Conservation (phyloP, 768 basidiomycete genomes). For the Naganishia friedmannii region DNA sequence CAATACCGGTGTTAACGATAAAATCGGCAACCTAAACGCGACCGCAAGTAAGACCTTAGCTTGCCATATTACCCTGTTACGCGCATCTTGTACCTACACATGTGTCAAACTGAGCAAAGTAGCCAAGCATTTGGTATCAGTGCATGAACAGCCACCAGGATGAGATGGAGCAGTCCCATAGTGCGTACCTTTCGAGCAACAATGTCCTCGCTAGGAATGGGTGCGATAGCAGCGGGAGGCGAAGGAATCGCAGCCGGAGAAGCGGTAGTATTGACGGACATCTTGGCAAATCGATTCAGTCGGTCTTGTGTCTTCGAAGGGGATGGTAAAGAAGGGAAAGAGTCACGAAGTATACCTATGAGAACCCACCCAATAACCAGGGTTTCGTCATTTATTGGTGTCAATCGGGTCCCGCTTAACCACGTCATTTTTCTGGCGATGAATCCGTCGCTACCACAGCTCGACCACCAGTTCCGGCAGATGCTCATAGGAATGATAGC, state of each 20-base stretch:
- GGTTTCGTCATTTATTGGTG: neutral
- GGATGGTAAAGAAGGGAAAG: neutral
- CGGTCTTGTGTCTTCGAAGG: neutral
- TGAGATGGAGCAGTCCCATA: neutral
- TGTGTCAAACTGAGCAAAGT: constrained; percentile 44
- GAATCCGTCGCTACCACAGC: neutral
- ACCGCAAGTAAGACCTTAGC: constrained; percentile 1
- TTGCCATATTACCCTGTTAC: neutral
- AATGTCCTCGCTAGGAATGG: constrained; percentile 83
- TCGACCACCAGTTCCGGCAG: neutral
- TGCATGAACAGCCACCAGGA: constrained; percentile 10
- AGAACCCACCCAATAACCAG: neutral
- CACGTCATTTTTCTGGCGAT: neutral
- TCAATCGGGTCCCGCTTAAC: neutral
- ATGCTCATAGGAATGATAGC: neutral
- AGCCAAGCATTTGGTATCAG: neutral
- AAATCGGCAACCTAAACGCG: constrained; percentile 39
- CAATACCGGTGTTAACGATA: constrained; percentile 52
- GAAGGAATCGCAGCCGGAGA: constrained; percentile 36
- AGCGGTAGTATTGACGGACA: constrained; percentile 36
- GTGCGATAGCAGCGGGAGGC: constrained; percentile 42
- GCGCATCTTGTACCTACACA: constrained; percentile 40
- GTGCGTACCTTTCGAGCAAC: constrained; percentile 80
- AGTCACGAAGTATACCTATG: neutral
- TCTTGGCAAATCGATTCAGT: constrained; percentile 14